Evolutionary conservation across 1,284 basidiomycete genomes (phyloP).

Genomic region (Phylloboletellus chloephorus): DNA sequence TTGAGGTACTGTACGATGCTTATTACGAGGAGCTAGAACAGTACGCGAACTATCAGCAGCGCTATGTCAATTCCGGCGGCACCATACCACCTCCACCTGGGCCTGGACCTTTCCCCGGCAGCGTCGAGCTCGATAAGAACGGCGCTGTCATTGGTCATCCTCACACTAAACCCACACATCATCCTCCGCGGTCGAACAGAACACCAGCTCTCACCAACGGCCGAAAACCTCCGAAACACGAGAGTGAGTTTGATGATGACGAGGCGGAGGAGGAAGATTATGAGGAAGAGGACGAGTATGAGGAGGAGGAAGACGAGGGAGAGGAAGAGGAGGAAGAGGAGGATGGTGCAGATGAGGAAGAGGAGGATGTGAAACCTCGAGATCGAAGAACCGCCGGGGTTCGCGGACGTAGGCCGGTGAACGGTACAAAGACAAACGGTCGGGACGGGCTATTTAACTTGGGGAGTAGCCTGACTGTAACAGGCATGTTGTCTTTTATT

Average conservation of each 20-base stretch:
- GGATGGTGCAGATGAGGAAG: conserved; percentile 55
- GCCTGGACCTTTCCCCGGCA: conserved; percentile 96
- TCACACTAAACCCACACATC: conserved; percentile 37
- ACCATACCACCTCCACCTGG: conserved; percentile 88
- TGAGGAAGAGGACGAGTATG: conserved; percentile 55
- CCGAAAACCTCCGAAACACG: conserved; percentile 44
- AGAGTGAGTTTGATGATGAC: conserved; percentile 64
- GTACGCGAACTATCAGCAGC: conserved; percentile 96
- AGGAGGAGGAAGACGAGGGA: conserved; percentile 60
- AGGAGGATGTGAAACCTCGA: conserved; percentile 40
- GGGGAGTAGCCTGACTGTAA: conserved; percentile 75
- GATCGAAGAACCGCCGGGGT: conserved; percentile 33
- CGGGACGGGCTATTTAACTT: conserved; percentile 73
- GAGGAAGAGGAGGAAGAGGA: conserved; percentile 66
- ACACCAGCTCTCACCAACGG: conserved; percentile 40
- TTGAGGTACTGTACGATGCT: conserved; percentile 98
- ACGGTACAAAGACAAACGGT: conserved; percentile 39
- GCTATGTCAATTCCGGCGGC: conserved; percentile 81
- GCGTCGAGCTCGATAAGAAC: conserved; percentile 91
- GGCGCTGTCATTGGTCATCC: conserved; percentile 73
- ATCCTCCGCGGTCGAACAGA: conserved; percentile 35
- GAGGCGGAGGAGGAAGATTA: conserved; percentile 55
- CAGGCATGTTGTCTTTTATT: conserved; percentile 50
- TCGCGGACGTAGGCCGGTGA: conserved; percentile 34
- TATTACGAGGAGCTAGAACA: conserved; percentile 99